Base-by-base conservation (phyloP, 306 rosid species). In the Lagenaria siceraria region DNA sequence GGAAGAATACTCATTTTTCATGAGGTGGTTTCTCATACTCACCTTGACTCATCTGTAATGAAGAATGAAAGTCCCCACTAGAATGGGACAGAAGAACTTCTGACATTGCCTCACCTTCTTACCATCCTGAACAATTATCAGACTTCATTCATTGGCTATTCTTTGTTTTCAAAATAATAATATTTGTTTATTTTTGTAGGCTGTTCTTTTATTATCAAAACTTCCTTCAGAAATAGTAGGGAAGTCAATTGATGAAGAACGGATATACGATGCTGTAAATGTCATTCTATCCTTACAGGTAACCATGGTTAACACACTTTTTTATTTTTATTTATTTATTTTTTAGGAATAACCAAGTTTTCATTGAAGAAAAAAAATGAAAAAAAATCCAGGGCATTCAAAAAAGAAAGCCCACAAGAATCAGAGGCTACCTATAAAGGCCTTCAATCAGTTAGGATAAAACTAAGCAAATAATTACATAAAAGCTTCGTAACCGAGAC, bases 231-330 rank as follows among this genome's bases (percentile, higher is more conserved):
- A 84, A 64, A 75, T 74, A 65, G 95, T 87, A 82, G 96, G 97
- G 38, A 88, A 85, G 69, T 88, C 96, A 62, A 24, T 92, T 68
- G 88, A 85, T 38, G 80, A 54, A 36, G 80, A 86, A 78, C 83
- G 56, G 53, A 52, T 90, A 12, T 87, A 81, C 75, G 88, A 92
- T 43, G 87, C 97, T 24, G 92, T 92, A 33, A 92, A 92, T 78
- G 96, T 92, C 82, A 78, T 88, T 63, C 87, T 90, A 73, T 92
- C 91, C 10, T 87, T 92, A 82, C 97, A 92, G 97, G 97, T 92
- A 87, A 78, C 48, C n/a, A 25, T 51, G 51, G 48, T 58, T 69
- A 58, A 40, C 42, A 42, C 8, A 2, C 8, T 38, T 38, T 0
- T 38, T 7, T 0, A 5, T 43, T 43, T 10, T 0, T 9, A 1